These are phyloP conservation scores for Neurospora sp. DNA, from an alignment of 495 filamentous ascomycete species.

Conservation along the genomic window DNA sequence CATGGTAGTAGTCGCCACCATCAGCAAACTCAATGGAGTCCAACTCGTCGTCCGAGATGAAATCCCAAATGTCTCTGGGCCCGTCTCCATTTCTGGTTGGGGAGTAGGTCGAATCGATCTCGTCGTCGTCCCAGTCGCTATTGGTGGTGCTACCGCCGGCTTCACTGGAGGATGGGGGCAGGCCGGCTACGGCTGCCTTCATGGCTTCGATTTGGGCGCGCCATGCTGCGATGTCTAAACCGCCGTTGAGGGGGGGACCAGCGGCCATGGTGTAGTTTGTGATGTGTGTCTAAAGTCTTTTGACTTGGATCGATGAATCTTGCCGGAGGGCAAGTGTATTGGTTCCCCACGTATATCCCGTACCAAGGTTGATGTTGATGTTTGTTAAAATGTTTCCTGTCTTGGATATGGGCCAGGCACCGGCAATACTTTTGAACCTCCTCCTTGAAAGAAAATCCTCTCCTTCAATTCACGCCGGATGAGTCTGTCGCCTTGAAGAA, in stretches of 20 bases:
- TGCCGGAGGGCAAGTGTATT: neutral
- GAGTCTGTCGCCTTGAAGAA: neutral
- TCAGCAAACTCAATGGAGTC: conserved; percentile 36
- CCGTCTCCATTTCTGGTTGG: conserved; percentile 46
- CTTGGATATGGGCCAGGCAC: neutral
- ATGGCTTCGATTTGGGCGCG: conserved; percentile 36
- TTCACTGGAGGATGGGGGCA: conserved; percentile 16
- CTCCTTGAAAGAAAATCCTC: neutral
- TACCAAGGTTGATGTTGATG: neutral
- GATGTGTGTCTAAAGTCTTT: neutral
- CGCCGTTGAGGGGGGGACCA: neutral
- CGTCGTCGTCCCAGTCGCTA: conserved; percentile 27
- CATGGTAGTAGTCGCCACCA: conserved; percentile 34
- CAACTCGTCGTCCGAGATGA: conserved; percentile 62
- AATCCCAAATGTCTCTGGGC: conserved; percentile 81
- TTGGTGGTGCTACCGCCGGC: conserved; percentile 7
- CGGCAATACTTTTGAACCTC: neutral
- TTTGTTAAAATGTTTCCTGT: neutral
- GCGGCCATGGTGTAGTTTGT: neutral
- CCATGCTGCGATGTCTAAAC: conserved; percentile 22
- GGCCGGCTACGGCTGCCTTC: conserved; percentile 33
- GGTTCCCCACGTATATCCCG: neutral
- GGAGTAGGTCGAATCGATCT: conserved; percentile 50
- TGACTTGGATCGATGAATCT: neutral
- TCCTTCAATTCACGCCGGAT: neutral